phyloP scores from a whole-genome alignment of 140 eudicot genomes.

The Ambrosia hybrid region DNA sequence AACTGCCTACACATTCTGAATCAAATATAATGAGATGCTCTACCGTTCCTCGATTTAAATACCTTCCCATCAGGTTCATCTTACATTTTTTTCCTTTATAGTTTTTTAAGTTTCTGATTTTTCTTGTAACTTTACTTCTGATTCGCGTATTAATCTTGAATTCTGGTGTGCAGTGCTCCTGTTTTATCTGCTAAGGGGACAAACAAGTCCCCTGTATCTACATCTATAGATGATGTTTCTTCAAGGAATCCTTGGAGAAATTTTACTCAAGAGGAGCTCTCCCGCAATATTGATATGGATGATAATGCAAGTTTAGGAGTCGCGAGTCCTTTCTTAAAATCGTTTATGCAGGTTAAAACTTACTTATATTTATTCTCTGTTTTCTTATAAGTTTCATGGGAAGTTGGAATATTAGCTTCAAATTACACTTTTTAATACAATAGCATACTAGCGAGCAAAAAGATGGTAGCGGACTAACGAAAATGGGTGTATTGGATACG shows the following conservation, averaged over 20 bases:
- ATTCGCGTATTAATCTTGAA: slow-evolving; percentile 17
- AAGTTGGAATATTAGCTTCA: background rate
- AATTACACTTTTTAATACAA: background rate
- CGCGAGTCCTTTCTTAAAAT: slow-evolving; percentile 89
- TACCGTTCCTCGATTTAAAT: slow-evolving; percentile 88
- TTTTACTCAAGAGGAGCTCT: slow-evolving; percentile 60
- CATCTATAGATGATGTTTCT: slow-evolving; percentile 72
- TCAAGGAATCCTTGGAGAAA: slow-evolving; percentile 79
- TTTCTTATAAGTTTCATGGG: background rate
- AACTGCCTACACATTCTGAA: slow-evolving; percentile 76
- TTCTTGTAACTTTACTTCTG: background rate
- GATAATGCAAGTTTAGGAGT: slow-evolving; percentile 81
- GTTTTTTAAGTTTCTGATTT: background rate
- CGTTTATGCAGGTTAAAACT: slow-evolving; percentile 87
- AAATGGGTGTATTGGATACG: too few species aligned
- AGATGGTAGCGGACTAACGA: too few species aligned
- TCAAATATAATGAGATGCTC: slow-evolving; percentile 97
- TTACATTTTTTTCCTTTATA: slow-evolving; percentile 15
- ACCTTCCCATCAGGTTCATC: slow-evolving; percentile 91
- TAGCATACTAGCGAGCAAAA: too few species aligned
- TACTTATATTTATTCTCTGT: slow-evolving; percentile 6
- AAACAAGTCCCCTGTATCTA: slow-evolving; percentile 56
- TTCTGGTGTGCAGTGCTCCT: slow-evolving; percentile 70
- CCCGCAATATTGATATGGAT: slow-evolving; percentile 60
- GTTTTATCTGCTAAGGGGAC: slow-evolving; percentile 76